These are phyloP conservation scores for Phytophthora cactorum DNA, from an alignment of 352 stramenopile species.

Conservation along the genomic window DNA sequence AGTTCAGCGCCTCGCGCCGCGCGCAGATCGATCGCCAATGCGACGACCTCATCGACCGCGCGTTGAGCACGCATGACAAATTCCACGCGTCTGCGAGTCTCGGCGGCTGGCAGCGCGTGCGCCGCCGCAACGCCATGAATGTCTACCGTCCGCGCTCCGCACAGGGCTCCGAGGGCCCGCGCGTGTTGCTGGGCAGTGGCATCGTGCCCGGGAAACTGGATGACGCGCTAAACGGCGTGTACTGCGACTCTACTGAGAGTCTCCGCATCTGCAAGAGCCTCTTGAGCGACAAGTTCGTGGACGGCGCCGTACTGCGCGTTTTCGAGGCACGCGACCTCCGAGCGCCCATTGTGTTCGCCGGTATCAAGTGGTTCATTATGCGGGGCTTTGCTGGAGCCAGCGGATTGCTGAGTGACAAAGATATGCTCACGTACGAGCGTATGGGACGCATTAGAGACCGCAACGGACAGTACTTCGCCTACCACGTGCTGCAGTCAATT, in stretches of 20 bases:
- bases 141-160: conserved; percentile 44
- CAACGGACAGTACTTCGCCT: conserved; percentile 55
- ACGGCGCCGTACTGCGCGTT: conserved; percentile 58
- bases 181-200: conserved; percentile 57
- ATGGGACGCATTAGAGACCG: conserved; percentile 67
- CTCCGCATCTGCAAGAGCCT: conserved; percentile 59
- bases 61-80: conserved; percentile 48
- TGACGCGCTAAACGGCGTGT: conserved; percentile 56
- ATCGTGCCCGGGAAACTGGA: conserved; percentile 58
- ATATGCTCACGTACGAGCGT: conserved; percentile 62
- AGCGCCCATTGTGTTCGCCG: conserved; percentile 60
- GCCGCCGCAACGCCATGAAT: conserved; percentile 52
- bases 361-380: conserved; percentile 68
- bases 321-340: conserved; percentile 51
- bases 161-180: not conserved
- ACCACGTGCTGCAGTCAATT: conserved; percentile 64
- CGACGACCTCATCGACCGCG: conserved; percentile 62
- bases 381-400: conserved; percentile 39
- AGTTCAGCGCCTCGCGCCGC: conserved; percentile 44
- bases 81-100: conserved; percentile 50
- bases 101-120: conserved; percentile 52
- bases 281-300: conserved; percentile 56
- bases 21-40: conserved; percentile 52
- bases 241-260: conserved; percentile 61
- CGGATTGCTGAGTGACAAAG: conserved; percentile 54